Evolutionary conservation across 768 basidiomycete species (phyloP).

Genomic region (Boletus sensibilis): DNA sequence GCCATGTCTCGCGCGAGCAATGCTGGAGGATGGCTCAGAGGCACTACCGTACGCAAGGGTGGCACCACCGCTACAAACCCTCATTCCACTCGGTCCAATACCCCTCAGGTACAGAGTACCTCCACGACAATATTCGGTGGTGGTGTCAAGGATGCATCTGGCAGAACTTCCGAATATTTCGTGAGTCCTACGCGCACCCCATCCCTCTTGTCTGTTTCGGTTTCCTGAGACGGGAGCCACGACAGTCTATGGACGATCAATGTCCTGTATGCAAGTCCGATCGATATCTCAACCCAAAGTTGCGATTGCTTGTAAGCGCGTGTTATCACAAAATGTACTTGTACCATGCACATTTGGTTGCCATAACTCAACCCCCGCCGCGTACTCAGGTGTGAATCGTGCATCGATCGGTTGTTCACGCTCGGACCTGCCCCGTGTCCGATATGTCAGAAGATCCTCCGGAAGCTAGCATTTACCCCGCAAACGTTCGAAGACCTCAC

Average conservation of each 20-base stretch:
- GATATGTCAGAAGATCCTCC: constrained; percentile 79
- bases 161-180: constrained; percentile 77
- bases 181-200: constrained; percentile 42
- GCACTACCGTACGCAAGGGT: constrained; percentile 73
- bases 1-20: constrained; percentile 34
- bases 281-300: constrained; percentile 90
- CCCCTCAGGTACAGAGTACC: constrained; percentile 68
- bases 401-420: constrained; percentile 94
- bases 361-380: constrained; percentile 7
- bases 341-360: background rate
- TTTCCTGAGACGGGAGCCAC: constrained; percentile 8
- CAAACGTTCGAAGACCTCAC: constrained; percentile 92
- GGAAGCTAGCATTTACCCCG: constrained; percentile 93
- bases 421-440: constrained; percentile 96
- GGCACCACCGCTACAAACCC: constrained; percentile 42
- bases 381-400: constrained; percentile 90
- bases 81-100: constrained; percentile 56
- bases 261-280: constrained; percentile 98
- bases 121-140: constrained; percentile 76
- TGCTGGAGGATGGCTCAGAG: constrained; percentile 57
- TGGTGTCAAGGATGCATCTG: constrained; percentile 84
- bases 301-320: constrained; percentile 89
- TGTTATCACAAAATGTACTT: constrained; percentile 98
- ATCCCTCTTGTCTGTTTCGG: background rate
- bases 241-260: constrained; percentile 84